A percentile compares a stretch with the other conserved stretches of the same genome.
These are phyloP conservation scores for Colletotrichum horii DNA, from an alignment of 2,329 filamentous ascomycete species.

Conservation along the genomic window DNA sequence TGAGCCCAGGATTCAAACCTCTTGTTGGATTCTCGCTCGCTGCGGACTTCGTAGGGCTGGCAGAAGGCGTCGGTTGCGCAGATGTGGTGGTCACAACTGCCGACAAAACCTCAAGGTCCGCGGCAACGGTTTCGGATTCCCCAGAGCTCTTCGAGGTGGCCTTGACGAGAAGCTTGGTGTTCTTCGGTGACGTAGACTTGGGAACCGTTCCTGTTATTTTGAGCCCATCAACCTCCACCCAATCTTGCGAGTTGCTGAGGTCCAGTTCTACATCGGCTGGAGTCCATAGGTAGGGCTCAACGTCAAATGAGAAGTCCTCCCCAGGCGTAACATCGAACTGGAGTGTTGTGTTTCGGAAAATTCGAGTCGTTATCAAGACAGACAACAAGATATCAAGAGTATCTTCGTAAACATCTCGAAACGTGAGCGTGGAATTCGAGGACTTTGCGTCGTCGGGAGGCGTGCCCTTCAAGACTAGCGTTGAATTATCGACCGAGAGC, in stretches of 20 bases:
- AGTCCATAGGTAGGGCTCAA: constrained; percentile 46
- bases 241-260: constrained; percentile 41
- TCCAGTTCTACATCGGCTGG: constrained; percentile 43
- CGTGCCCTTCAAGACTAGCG: constrained; percentile 68
- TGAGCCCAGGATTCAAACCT: constrained; percentile 15
- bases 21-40: constrained; percentile 13
- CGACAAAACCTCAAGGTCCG: constrained; percentile 41
- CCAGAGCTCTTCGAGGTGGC: constrained; percentile 36
- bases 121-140: constrained; percentile 39
- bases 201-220: constrained; percentile 48
- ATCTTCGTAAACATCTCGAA: constrained; percentile 65
- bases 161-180: constrained; percentile 30
- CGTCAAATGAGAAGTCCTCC: constrained; percentile 45
- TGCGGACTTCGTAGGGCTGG: constrained; percentile 25
- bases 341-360: constrained; percentile 46
- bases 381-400: constrained; percentile 59
- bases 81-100: constrained; percentile 24
- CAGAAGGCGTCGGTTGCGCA: constrained; percentile 27
- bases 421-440: constrained; percentile 67
- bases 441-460: constrained; percentile 64
- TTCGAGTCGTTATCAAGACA: constrained; percentile 37
- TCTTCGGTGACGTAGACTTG: constrained; percentile 29
- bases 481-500: constrained; percentile 68
- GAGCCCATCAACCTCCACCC: constrained; percentile 46
- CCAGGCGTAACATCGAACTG: constrained; percentile 46